phyloP scores from a whole-genome alignment of 495 filamentous ascomycete genomes.

The Penicillium canescens region DNA sequence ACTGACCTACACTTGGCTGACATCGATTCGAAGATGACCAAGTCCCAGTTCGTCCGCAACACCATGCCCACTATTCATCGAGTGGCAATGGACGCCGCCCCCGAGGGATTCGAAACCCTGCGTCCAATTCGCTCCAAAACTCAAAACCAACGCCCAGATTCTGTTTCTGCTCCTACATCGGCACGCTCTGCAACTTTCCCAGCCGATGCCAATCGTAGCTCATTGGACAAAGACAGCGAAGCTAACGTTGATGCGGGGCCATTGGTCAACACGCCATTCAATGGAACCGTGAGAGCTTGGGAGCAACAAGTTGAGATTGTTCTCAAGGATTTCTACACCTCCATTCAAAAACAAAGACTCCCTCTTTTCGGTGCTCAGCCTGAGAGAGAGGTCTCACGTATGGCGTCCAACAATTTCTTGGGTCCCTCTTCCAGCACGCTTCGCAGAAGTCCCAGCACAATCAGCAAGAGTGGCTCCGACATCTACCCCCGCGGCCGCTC shows the following conservation, averaged over 20 bases:
- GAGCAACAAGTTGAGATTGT: slow-evolving; percentile 86
- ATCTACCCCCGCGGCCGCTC: slow-evolving; percentile 71
- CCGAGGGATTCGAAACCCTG: slow-evolving; percentile 63
- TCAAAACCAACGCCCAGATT: slow-evolving; percentile 9
- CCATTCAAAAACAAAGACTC: slow-evolving; percentile 80
- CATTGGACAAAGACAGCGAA: slow-evolving; percentile 23
- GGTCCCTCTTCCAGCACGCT: slow-evolving; percentile 56
- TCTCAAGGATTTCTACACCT: slow-evolving; percentile 87
- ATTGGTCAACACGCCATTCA: slow-evolving; percentile 79
- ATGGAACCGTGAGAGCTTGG: slow-evolving; percentile 78
- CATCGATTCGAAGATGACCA: slow-evolving; percentile 94
- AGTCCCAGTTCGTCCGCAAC: slow-evolving; percentile 91
- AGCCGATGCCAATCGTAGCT: slow-evolving; percentile 16
- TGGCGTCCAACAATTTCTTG: slow-evolving; percentile 48
- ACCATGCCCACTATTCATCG: slow-evolving; percentile 87
- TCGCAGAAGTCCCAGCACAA: slow-evolving; percentile 81
- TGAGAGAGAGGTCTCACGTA: slow-evolving; percentile 39
- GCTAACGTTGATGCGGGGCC: slow-evolving; percentile 44
- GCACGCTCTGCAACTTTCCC: slow-evolving; percentile 27
- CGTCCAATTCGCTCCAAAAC: slow-evolving; percentile 39
- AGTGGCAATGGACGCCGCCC: slow-evolving; percentile 67
- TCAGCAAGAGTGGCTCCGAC: slow-evolving; percentile 87
- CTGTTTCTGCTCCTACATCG: slow-evolving; percentile 16
- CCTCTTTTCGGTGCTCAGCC: slow-evolving; percentile 72
- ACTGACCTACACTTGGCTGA: slow-evolving; percentile 95